Percentiles rank a stretch among this genome's conserved stretches.
Evolutionary conservation across 129 eudicot genomes (phyloP).

Genomic region (Cynara cardunculus): DNA sequence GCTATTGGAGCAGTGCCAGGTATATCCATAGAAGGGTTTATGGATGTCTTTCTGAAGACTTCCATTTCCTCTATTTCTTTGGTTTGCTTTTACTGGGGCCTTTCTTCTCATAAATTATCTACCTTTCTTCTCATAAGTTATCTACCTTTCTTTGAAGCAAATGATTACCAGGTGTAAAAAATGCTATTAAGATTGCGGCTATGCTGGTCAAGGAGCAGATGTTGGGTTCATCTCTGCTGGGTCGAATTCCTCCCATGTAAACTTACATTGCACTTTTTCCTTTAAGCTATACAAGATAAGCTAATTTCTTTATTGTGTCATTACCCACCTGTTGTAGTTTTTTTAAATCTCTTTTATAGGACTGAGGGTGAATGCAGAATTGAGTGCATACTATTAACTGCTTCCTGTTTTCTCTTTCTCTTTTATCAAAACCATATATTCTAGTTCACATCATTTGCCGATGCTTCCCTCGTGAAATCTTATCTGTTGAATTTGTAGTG

Average conservation of each 20-base stretch:
- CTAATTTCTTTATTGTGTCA: background rate
- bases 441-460: background rate
- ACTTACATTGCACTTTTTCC: background rate
- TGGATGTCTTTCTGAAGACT: background rate
- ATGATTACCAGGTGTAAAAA: constrained; percentile 77
- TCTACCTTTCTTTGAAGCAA: constrained; percentile 53
- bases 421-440: no score
- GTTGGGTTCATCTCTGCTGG: constrained; percentile 68
- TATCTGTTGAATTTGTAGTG: background rate
- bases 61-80: background rate
- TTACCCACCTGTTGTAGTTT: background rate
- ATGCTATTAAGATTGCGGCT: constrained; percentile 81
- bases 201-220: constrained; percentile 76
- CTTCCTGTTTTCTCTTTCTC: no score
- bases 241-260: constrained; percentile 95
- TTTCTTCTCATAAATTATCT: constrained; percentile 30
- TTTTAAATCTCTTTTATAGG: background rate
- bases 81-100: background rate
- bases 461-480: background rate
- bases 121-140: constrained; percentile 34
- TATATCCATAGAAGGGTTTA: constrained; percentile 21
- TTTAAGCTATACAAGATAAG: background rate
- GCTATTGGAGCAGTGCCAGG: constrained; percentile 99
- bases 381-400: background rate
- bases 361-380: background rate